These are phyloP conservation scores for Kwoniella dejecticola DNA, from an alignment of 768 basidiomycete species.

Conservation along the genomic window DNA sequence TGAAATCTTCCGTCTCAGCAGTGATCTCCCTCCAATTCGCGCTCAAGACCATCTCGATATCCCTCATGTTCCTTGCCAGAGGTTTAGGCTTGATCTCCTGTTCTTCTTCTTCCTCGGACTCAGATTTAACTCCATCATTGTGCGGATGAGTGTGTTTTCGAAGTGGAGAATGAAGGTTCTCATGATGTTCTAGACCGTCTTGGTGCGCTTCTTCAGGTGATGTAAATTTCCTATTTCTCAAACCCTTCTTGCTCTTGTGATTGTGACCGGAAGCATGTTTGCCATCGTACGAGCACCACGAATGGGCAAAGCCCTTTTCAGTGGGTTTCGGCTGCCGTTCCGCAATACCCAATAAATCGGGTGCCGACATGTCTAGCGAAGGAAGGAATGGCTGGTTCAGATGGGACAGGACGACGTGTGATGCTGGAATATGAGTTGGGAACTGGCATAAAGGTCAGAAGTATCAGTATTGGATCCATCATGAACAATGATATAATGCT, in stretches of 20 bases:
- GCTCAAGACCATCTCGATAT: conserved; percentile 40
- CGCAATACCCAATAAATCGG: conserved; percentile 59
- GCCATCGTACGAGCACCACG: conserved; percentile 19
- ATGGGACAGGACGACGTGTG: conserved; percentile 61
- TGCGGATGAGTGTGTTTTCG: neutral
- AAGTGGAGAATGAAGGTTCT: neutral
- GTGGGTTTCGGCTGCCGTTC: conserved; percentile 28
- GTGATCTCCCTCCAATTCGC: conserved; percentile 42
- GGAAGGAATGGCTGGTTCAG: conserved; percentile 75
- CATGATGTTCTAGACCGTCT: conserved; percentile 7
- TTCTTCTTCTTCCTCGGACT: conserved; percentile 7
- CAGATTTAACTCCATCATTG: neutral
- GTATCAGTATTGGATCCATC: neutral
- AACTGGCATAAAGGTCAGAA: conserved; percentile 59
- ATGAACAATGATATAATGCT: no score
- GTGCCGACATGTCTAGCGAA: conserved; percentile 63
- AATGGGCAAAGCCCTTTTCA: conserved; percentile 26
- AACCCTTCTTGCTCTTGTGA: conserved; percentile 6
- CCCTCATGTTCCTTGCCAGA: conserved; percentile 31
- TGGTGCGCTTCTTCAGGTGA: neutral
- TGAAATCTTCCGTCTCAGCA: conserved; percentile 29
- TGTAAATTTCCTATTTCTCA: neutral
- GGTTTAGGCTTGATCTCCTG: conserved; percentile 9
- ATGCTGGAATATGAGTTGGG: conserved; percentile 61
- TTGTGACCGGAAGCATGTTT: conserved; percentile 11